Evolutionary conservation across 495 filamentous ascomycete genomes (phyloP).

Genomic region (Penicillium atrosanguineum): DNA sequence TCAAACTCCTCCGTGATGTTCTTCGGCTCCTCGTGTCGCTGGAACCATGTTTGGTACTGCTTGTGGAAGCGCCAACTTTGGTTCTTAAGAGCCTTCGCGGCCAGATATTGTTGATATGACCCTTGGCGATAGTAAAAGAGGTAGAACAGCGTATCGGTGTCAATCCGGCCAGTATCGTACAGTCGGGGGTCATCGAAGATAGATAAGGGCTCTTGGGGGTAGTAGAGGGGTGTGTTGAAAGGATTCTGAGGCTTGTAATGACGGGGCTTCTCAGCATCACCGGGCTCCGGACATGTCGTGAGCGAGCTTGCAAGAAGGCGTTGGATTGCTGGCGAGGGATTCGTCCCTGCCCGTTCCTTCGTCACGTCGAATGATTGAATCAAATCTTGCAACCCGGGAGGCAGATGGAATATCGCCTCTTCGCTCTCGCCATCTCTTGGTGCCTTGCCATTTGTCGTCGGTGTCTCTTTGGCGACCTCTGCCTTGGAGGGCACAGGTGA

Average conservation of each 20-base stretch:
- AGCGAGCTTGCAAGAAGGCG: slow-evolving; percentile 71
- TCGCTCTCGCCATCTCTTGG: slow-evolving; percentile 34
- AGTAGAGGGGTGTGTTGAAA: slow-evolving; percentile 77
- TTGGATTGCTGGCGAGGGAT: slow-evolving; percentile 62
- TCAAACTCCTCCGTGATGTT: slow-evolving; percentile 97
- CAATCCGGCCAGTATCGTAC: slow-evolving; percentile 73
- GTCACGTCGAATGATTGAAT: slow-evolving; percentile 86
- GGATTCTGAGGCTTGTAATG: slow-evolving; percentile 80
- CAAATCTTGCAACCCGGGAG: slow-evolving; percentile 82
- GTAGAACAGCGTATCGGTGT: slow-evolving; percentile 97
- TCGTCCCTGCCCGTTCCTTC: slow-evolving; percentile 58
- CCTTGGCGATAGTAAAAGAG: slow-evolving; percentile 98
- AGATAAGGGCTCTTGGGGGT: slow-evolving; percentile 84
- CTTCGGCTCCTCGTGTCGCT: slow-evolving; percentile 97
- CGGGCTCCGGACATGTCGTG: slow-evolving; percentile 64
- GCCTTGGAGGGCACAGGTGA: slow-evolving; percentile 37
- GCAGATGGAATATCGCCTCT: slow-evolving; percentile 94
- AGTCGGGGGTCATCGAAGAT: slow-evolving; percentile 89
- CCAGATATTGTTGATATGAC: slow-evolving; percentile 93
- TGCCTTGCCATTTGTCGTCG: slow-evolving; percentile 34
- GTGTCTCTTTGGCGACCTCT: slow-evolving; percentile 30
- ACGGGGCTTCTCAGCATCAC: slow-evolving; percentile 77
- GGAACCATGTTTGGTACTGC: slow-evolving; percentile 99
- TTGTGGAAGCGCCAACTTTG: slow-evolving; percentile 99
- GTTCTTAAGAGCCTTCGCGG: slow-evolving; percentile 89